Base-by-base conservation (phyloP, 306 rosid genomes). In the Parietaria judaica region DNA sequence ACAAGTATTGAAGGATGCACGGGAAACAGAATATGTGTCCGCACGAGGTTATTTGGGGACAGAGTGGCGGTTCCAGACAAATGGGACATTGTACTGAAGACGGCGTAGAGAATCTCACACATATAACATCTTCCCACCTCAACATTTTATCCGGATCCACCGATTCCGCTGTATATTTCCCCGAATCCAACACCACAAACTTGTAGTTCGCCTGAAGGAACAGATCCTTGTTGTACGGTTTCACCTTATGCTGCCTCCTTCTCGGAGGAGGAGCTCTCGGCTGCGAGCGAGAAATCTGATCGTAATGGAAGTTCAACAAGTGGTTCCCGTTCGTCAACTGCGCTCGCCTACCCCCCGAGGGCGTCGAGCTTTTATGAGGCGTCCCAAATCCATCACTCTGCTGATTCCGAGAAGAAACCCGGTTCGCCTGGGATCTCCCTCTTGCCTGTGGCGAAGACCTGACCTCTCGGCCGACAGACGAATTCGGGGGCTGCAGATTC, bases 11-110 rank as follows among this genome's bases (percentile, higher is more conserved):
- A 34, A 92, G 76, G 69, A 92, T 84, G 68, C 98, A 92, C 5
- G 96, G 95, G 79, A 88, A 92, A 79, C 98, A 92, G 70, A 88
- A 92, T 23, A 92, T 82, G 71, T 92, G 98, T 39, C 98, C 98
- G 44, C 98, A 92, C 6, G 98, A 84, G 69, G 98, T 88, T 73
- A 92, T 88, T 74, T 92, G 98, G 5, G 98, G 85, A 64, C 98
- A 92, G 36, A 88, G 73, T 35, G 98, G 98, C 75, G 72, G 69
- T 65, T 92, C 98, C 75, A 92, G 81, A 84, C 98, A 92, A 77
- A 92, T 88, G 65, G 98, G 98, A 78, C 98, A 92, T 72, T 81
- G 96, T 54, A 92, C 82, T 62, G 71, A 58, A 54, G 78, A 75
- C 12, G 96, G 90, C 59, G 96, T 85, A 15, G 79, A 86, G 79